These are phyloP conservation scores for Neoscytalidium dimidiatum DNA, from an alignment of 2,329 filamentous ascomycete species.

Conservation along the genomic window DNA sequence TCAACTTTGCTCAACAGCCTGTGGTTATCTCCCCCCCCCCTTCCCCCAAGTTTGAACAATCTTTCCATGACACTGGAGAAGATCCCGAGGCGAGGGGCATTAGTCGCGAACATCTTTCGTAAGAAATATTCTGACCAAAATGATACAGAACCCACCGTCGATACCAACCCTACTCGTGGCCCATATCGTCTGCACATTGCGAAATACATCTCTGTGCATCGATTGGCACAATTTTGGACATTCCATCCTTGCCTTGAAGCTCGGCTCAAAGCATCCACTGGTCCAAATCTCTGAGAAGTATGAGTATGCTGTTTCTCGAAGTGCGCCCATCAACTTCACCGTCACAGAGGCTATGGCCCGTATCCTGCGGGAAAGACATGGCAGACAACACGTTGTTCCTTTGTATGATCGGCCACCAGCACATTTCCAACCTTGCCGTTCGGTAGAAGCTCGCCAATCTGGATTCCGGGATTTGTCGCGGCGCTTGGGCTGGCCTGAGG, in stretches of 20 bases:
- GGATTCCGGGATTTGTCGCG: conserved; percentile 33
- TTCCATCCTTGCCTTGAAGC: conserved; percentile 76
- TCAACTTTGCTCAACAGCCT: too few relatives aligned
- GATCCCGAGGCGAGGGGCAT: too few relatives aligned
- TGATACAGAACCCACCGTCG: conserved; percentile 79
- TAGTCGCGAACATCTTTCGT: too few relatives aligned
- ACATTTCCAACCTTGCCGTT: conserved; percentile 72
- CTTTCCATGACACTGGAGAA: too few relatives aligned
- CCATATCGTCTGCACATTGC: conserved; percentile 69
- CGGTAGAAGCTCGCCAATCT: conserved; percentile 43
- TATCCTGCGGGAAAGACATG: conserved; percentile 59
- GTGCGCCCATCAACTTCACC: conserved; percentile 74
- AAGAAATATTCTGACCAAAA: neutral
- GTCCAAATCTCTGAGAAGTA: conserved; percentile 76
- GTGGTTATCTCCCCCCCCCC: too few relatives aligned
- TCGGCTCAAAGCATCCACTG: conserved; percentile 68
- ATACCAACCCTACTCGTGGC: conserved; percentile 86
- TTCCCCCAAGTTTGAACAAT: too few relatives aligned
- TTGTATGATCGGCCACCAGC: conserved; percentile 84
- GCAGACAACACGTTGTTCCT: neutral
- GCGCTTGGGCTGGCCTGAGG: conserved; percentile 67
- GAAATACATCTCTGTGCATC: conserved; percentile 80
- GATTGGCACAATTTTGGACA: conserved; percentile 99
- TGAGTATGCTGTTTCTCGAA: conserved; percentile 70
- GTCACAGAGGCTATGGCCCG: conserved; percentile 88